Evolutionary conservation across 768 basidiomycete genomes (phyloP).

Genomic region (Dentipellis sp.): DNA sequence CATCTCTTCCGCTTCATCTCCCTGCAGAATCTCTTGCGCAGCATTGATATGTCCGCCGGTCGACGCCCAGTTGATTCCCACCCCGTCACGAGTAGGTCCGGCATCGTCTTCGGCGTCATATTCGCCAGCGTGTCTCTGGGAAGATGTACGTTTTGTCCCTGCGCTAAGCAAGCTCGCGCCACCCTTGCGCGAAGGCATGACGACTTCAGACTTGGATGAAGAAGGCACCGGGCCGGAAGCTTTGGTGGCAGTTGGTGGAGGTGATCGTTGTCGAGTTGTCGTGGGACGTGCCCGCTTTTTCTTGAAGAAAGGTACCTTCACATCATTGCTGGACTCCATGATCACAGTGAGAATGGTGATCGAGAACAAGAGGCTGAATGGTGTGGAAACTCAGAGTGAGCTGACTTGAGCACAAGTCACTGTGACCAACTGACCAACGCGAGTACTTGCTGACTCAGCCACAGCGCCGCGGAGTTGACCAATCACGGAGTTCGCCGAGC

Average conservation of each 20-base stretch:
- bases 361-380: too few relatives aligned
- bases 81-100: constrained; percentile 34
- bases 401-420: too few relatives aligned
- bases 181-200: constrained; percentile 66
- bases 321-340: constrained; percentile 23
- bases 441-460: too few relatives aligned
- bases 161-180: constrained; percentile 66
- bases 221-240: constrained; percentile 21
- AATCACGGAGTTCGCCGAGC: too few relatives aligned
- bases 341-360: too few relatives aligned
- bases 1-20: constrained; percentile 72
- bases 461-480: too few relatives aligned
- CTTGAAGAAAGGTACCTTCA: constrained; percentile 83
- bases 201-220: constrained; percentile 56
- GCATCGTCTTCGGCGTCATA: constrained; percentile 51
- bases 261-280: constrained; percentile 68
- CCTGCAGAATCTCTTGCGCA: constrained; percentile 69
- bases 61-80: constrained; percentile 72
- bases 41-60: constrained; percentile 67
- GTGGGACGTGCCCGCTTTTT: constrained; percentile 75
- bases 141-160: constrained; percentile 56
- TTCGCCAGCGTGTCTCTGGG: constrained; percentile 38
- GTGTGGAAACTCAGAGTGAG: too few relatives aligned
- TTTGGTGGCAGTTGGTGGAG: constrained; percentile 37
- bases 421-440: too few relatives aligned